Percentiles rank a stretch among this genome's conserved stretches.
phyloP scores from a whole-genome alignment of 2,329 filamentous ascomycete species.

The Penicillium sp. region DNA sequence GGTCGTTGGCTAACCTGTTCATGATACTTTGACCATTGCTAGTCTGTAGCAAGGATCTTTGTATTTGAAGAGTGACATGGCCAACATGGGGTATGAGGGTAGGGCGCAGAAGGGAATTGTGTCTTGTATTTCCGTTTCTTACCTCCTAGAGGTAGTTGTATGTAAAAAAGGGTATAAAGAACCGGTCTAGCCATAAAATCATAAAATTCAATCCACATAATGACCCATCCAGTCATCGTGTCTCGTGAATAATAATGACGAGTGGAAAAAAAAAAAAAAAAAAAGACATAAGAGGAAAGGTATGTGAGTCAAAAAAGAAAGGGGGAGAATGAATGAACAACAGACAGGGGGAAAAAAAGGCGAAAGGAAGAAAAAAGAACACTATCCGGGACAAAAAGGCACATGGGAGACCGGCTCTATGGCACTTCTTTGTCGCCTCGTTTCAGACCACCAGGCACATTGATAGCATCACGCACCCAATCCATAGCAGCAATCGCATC shows the following conservation, averaged over 20 bases:
- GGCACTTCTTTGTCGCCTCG: conserved; percentile 53
- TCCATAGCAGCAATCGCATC: conserved; percentile 67
- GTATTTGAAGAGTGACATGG: background rate
- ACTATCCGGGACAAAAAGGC: conserved; percentile 2
- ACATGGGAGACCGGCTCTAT: conserved; percentile 32
- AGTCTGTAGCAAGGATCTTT: background rate
- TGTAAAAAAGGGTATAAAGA: conserved; percentile 11
- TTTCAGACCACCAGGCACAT: conserved; percentile 59
- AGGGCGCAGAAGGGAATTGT: background rate
- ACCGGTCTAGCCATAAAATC: conserved; percentile 4
- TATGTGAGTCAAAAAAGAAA: conserved; percentile 1
- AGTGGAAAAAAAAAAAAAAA: background rate
- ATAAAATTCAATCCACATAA: conserved; percentile 4
- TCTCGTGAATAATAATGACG: conserved; percentile 10
- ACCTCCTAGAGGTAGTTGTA: background rate
- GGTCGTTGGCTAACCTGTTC: background rate
- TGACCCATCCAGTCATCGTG: conserved; percentile 12
- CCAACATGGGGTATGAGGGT: too few species aligned
- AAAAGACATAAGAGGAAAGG: conserved; percentile 1
- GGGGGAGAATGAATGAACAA: background rate
- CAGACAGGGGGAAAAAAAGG: background rate
- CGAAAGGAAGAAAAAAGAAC: conserved; percentile 1
- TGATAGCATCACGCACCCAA: conserved; percentile 75
- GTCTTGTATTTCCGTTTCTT: background rate
- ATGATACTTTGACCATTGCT: background rate